These are phyloP conservation scores for Penicillium sp. DNA, from an alignment of 2,329 filamentous ascomycete species.

Conservation along the genomic window DNA sequence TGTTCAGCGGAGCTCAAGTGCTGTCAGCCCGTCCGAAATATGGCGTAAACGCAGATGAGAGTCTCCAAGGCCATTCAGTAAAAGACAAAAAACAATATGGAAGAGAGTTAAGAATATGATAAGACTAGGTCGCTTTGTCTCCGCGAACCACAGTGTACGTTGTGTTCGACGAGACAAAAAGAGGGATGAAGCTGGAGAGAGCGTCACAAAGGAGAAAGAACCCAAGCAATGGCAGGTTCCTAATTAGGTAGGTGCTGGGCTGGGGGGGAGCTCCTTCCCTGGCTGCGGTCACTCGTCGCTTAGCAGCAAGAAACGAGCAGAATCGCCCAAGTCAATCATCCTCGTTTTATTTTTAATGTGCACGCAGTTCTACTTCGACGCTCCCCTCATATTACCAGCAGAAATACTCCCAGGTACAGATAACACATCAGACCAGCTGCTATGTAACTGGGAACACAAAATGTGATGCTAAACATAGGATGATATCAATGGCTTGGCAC, in stretches of 20 bases:
- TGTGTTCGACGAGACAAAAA: background rate
- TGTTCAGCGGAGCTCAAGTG: background rate
- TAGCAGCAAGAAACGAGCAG: background rate
- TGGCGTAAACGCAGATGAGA: background rate
- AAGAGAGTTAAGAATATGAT: conserved; percentile 8
- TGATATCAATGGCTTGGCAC: conserved; percentile 1
- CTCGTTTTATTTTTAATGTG: background rate
- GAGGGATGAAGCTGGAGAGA: background rate
- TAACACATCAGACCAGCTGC: background rate
- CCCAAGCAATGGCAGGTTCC: background rate
- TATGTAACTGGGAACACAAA: no score
- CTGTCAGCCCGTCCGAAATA: background rate
- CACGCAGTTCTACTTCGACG: background rate
- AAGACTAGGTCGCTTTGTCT: conserved; percentile 2
- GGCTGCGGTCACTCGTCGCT: background rate
- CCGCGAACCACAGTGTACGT: background rate
- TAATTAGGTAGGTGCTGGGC: background rate
- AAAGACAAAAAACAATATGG: background rate
- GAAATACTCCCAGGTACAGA: background rate
- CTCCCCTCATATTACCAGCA: background rate
- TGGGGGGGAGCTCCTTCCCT: conserved; percentile 1
- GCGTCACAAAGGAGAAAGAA: background rate
- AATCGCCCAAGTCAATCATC: background rate
- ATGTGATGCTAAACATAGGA: background rate
- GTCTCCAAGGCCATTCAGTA: background rate